phyloP scores from a whole-genome alignment of 2,329 filamentous ascomycete species.

The Monosporascus sp. region DNA sequence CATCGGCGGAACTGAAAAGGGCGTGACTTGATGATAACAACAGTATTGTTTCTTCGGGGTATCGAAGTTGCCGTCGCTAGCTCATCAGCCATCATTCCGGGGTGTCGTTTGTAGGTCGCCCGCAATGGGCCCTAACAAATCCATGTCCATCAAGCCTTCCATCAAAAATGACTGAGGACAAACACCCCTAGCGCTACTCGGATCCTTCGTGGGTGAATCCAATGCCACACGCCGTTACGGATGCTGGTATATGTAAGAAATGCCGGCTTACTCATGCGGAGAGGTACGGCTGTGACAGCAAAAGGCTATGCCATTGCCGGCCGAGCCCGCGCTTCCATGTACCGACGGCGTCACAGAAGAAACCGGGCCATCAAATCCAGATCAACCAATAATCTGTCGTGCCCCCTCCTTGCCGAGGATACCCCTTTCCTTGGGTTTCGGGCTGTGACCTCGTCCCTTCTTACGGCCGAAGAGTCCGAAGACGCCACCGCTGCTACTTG shows the following conservation, averaged over 20 bases:
- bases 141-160: not conserved
- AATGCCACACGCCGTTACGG: not conserved
- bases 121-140: no score
- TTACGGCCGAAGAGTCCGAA: slow-evolving; percentile 86
- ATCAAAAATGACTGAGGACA: not conserved
- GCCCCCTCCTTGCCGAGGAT: slow-evolving; percentile 94
- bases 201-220: not conserved
- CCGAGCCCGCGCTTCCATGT: not conserved
- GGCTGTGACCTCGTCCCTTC: slow-evolving; percentile 84
- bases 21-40: not conserved
- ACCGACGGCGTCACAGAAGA: not conserved
- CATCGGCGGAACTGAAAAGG: not conserved
- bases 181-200: not conserved
- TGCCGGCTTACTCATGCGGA: not conserved
- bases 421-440: slow-evolving; percentile 88
- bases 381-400: slow-evolving; percentile 68
- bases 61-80: not conserved
- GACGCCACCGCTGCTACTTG: slow-evolving; percentile 64
- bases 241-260: not conserved
- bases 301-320: not conserved
- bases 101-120: not conserved
- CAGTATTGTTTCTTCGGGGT: not conserved
- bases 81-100: not conserved
- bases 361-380: not conserved
- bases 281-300: not conserved